phyloP scores from a whole-genome alignment of 1,139 yeast genomes.

The Candida anutae region DNA sequence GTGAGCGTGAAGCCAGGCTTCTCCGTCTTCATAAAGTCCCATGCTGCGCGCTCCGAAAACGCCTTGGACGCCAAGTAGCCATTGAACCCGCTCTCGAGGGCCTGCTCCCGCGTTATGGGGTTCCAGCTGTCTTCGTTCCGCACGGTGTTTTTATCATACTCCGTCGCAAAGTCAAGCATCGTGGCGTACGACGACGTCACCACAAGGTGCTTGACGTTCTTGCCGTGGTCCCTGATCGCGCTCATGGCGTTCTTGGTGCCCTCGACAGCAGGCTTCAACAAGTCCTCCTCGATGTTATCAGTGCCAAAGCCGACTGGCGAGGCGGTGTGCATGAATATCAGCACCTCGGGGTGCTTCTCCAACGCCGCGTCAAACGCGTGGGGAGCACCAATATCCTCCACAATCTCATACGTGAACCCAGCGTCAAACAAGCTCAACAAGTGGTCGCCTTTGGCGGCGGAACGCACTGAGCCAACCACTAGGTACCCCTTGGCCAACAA shows the following conservation, averaged over 20 bases:
- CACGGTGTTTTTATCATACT: not conserved
- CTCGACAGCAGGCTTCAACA: constrained; percentile 23
- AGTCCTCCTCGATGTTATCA: constrained; percentile 20
- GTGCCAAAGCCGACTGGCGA: constrained; percentile 22
- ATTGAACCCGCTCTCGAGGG: constrained; percentile 8
- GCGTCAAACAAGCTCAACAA: constrained; percentile 19
- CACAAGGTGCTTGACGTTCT: constrained; percentile 19
- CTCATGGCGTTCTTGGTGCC: constrained; percentile 25
- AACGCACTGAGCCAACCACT: constrained; percentile 3
- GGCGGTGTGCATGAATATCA: constrained; percentile 19
- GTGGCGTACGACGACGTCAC: constrained; percentile 27
- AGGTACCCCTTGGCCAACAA: constrained; percentile 12
- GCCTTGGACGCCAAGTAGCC: constrained; percentile 29
- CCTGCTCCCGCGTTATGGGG: constrained; percentile 31
- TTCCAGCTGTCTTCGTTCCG: constrained; percentile 31
- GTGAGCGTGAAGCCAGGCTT: constrained; percentile 9
- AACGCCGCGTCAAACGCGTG: constrained; percentile 9
- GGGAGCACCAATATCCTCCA: constrained; percentile 13
- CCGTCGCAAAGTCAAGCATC: constrained; percentile 3
- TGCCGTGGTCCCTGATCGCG: constrained; percentile 19
- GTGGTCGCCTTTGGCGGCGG: constrained; percentile 2
- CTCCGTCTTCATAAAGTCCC: constrained; percentile 27
- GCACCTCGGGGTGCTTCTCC: constrained; percentile 29
- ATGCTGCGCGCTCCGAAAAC: constrained; percentile 34
- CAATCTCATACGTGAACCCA: constrained; percentile 38